Evolutionary conservation across 139 green algal genomes (phyloP).

Genomic region (Dunaliella primolecta): DNA sequence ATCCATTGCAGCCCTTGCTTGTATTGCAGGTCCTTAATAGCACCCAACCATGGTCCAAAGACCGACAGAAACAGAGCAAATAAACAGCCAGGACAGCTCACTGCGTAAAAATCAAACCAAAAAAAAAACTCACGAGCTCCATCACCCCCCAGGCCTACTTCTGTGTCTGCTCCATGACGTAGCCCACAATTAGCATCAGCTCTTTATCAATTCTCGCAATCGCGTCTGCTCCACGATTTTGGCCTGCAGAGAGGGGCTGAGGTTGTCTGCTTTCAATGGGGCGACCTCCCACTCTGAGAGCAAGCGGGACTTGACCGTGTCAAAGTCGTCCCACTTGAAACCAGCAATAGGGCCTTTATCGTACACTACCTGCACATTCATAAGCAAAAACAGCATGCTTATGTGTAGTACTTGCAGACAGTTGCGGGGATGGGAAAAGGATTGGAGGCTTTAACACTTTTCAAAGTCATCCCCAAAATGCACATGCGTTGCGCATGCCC

Average conservation of each 20-base stretch:
- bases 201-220: conserved; percentile 36
- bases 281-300: conserved; percentile 63
- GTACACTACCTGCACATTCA: conserved; percentile 58
- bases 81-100: too few relatives aligned
- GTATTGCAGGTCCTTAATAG: background rate
- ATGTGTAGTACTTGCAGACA: background rate
- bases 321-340: conserved; percentile 71
- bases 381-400: background rate
- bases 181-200: background rate
- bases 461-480: background rate
- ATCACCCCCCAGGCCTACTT: background rate
- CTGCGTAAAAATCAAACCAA: background rate
- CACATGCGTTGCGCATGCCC: too few relatives aligned
- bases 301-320: conserved; percentile 52
- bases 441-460: background rate
- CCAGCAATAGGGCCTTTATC: conserved; percentile 60
- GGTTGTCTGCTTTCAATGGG: conserved; percentile 55
- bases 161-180: background rate
- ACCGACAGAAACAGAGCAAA: too few relatives aligned
- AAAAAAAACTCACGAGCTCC: background rate
- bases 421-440: background rate
- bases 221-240: conserved; percentile 59
- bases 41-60: background rate
- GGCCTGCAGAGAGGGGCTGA: conserved; percentile 45
- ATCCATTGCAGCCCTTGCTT: background rate